Conservation (phyloP, 106 monocot species). For the Allium fistulosum region DNA sequence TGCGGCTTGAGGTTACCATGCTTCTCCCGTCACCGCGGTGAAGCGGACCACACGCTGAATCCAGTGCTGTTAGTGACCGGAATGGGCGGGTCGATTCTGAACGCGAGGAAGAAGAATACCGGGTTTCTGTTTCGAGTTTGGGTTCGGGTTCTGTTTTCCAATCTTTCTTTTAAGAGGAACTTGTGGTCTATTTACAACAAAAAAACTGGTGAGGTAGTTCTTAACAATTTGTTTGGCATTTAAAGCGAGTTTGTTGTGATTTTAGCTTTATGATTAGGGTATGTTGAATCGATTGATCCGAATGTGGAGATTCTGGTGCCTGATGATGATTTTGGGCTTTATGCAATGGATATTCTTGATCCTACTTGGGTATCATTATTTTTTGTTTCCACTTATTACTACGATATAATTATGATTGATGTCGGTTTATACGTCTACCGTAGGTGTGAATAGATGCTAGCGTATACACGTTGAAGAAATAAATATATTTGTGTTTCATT, state of each 20-base stretch:
- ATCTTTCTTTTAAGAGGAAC: constrained; percentile 74
- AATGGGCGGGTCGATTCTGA: constrained; percentile 77
- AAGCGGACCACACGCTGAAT: constrained; percentile 22
- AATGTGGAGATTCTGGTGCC: constrained; percentile 70
- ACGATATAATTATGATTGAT: too few relatives aligned
- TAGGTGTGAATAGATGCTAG: too few relatives aligned
- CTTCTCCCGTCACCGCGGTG: constrained; percentile 12
- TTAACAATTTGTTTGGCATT: neutral
- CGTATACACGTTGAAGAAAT: too few relatives aligned
- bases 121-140: constrained; percentile 43
- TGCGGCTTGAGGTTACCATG: constrained; percentile 8
- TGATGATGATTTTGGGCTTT: constrained; percentile 72
- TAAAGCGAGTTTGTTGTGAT: neutral
- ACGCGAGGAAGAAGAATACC: constrained; percentile 53
- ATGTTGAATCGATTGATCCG: constrained; percentile 47
- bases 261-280: constrained; percentile 32
- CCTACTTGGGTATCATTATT: constrained; percentile 45
- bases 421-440: too few relatives aligned
- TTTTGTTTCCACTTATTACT: too few relatives aligned
- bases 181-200: constrained; percentile 69
- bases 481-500: too few relatives aligned
- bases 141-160: constrained; percentile 71
- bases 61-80: constrained; percentile 84
- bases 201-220: constrained; percentile 36
- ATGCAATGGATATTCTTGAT: constrained; percentile 82